Evolutionary conservation across 176 grass and related monocot genomes (phyloP), one percentile per base, ranked within the genome.

Genomic region (Saccharum spontaneum): DNA sequence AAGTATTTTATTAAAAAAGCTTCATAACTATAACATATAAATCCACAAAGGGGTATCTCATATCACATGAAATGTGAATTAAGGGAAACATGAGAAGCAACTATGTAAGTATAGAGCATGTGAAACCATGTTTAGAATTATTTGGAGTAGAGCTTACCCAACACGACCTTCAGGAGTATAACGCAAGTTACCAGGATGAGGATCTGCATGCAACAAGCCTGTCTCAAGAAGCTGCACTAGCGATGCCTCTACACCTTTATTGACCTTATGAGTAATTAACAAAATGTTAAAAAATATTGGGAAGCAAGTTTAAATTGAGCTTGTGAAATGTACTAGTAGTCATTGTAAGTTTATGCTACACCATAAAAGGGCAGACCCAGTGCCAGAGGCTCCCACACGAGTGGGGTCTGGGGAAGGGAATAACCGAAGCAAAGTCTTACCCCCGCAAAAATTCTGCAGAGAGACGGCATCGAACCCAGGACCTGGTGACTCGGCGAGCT

Each of bases 161-260:
- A 98, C 89, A 80, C 81, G 28, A 5, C 96, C 89, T 63, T 98
- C 96, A 90, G 91, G 83, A 78, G 91, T 98, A 85, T 95, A 98
- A 77, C 89, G 86, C 86, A 95, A 71, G 84, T 98, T 98, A 26
- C 96, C 96, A 39, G 93, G 87, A 91, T 98, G 96, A 78, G 96
- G 96, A 75, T 98, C 93, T 45, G 96, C 96, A 89, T 98, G 96
- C 73, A 98, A 83, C 79, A 98, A 87, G 49, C 96, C 96, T 67
- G 93, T 98, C n/a, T 98, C 96, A 34, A 98, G 91, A 77, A 98
- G 96, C 86, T 98, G 96, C 39, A 95, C 82, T 81, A 95, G 61
- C 75, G 96, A 91, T 81, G 93, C 82, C 67, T 93, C 90, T 13
- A 94, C 93, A 62, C 96, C 91, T 94, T 98, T 98, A 33, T 98